These are phyloP conservation scores for Silene latifolia DNA, from an alignment of 148 eudicot genomes.

Conservation along the genomic window DNA sequence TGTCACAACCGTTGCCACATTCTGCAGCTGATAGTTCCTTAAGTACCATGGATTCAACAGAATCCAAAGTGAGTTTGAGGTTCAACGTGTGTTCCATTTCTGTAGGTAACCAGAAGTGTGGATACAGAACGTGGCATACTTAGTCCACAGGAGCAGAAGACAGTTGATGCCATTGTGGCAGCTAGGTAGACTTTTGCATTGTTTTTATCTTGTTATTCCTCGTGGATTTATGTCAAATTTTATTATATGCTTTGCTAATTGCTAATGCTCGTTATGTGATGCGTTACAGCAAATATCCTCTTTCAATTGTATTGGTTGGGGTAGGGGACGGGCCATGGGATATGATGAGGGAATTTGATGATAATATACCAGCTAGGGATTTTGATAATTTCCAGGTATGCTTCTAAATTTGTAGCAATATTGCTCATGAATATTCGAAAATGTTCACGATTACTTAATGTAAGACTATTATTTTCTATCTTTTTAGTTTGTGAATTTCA, in stretches of 20 bases:
- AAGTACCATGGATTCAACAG: not conserved
- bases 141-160: slow-evolving; percentile 86
- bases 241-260: slow-evolving; percentile 14
- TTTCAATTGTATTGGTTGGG: slow-evolving; percentile 91
- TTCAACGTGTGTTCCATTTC: not conserved
- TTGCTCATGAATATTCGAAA: not conserved
- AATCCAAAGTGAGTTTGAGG: not conserved
- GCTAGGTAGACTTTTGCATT: slow-evolving; percentile 51
- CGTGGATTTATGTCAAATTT: not conserved
- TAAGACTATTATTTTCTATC: slow-evolving; percentile 7
- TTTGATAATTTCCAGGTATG: slow-evolving; percentile 96
- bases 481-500: slow-evolving; percentile 87
- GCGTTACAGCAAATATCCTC: slow-evolving; percentile 70
- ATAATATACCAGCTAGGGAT: slow-evolving; percentile 86
- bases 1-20: no score
- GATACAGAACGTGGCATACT: slow-evolving; percentile 72
- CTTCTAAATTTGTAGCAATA: not conserved
- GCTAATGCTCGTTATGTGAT: slow-evolving; percentile 26
- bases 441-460: not conserved
- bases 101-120: slow-evolving; percentile 92
- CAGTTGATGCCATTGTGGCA: slow-evolving; percentile 83
- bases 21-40: no score
- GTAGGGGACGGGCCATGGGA: slow-evolving; percentile 99
- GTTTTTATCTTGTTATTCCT: not conserved
- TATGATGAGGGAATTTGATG: slow-evolving; percentile 96